Conservation (phyloP, 1,284 basidiomycete genomes). For the Sphaerobolus stellatus region DNA sequence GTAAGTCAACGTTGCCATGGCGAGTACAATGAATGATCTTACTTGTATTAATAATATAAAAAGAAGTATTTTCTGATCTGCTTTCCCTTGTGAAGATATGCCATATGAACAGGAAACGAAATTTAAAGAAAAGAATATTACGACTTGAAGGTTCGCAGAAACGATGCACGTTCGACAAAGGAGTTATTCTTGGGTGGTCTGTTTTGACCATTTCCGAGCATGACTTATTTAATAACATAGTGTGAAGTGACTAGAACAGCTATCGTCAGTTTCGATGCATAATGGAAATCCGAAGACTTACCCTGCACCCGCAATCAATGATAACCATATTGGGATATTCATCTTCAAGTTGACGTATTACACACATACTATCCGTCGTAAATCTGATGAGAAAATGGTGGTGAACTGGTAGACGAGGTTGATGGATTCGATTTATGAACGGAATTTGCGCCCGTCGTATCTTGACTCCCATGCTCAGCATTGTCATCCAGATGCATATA, state of each 20-base stretch:
- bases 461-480: not conserved
- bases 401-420: conserved; percentile 13
- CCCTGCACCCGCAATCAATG: conserved; percentile 95
- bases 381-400: conserved; percentile 18
- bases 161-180: conserved; percentile 84
- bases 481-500: not conserved
- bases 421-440: conserved; percentile 13
- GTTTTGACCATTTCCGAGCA: conserved; percentile 85
- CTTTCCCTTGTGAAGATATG: not conserved
- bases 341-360: conserved; percentile 88
- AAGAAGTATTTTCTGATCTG: too few relatives aligned
- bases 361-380: conserved; percentile 67
- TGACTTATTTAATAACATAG: conserved; percentile 79
- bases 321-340: conserved; percentile 88
- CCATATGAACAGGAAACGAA: not conserved
- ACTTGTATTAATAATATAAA: too few relatives aligned
- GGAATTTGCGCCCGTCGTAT: not conserved
- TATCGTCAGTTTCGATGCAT: not conserved
- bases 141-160: conserved; percentile 79
- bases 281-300: conserved; percentile 38
- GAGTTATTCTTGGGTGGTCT: conserved; percentile 78
- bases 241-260: conserved; percentile 62
- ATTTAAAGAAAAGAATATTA: conserved; percentile 40
- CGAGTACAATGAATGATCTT: too few relatives aligned
- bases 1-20: too few relatives aligned